A percentile compares a stretch with the other conserved stretches of the same genome.
Conservation (phyloP, 306 rosid genomes). For the Senna tora region DNA sequence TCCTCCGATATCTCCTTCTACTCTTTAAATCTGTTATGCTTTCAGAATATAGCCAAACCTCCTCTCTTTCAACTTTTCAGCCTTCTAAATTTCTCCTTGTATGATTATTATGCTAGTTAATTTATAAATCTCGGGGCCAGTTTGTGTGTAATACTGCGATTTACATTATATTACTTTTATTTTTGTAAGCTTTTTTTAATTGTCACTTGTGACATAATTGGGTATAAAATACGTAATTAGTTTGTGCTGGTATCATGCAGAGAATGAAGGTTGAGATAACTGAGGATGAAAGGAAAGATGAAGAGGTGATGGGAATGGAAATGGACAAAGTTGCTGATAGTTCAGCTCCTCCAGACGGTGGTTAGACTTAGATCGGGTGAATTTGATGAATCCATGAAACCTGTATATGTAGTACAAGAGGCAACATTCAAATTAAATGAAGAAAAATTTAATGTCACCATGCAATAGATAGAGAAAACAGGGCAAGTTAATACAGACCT, state of each 20-base stretch:
- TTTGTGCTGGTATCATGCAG: slow-evolving; percentile 40
- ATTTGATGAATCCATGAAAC: slow-evolving; percentile 22
- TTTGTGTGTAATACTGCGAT: not conserved
- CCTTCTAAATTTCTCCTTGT: too few species aligned
- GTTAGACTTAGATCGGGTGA: slow-evolving; percentile 9
- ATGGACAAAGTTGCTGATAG: slow-evolving; percentile 45
- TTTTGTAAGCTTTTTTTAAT: not conserved
- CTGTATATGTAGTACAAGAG: not conserved
- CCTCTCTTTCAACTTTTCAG: too few species aligned
- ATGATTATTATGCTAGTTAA: too few species aligned
- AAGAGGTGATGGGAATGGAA: slow-evolving; percentile 34
- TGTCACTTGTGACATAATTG: not conserved
- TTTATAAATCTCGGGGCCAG: not conserved
- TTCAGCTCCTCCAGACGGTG: slow-evolving; percentile 33
- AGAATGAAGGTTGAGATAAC: slow-evolving; percentile 63
- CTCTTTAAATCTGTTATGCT: too few species aligned
- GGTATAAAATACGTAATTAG: not conserved
- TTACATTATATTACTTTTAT: not conserved
- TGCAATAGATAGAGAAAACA: too few species aligned
- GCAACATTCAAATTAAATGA: not conserved
- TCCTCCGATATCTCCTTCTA: too few species aligned
- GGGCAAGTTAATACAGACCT: too few species aligned
- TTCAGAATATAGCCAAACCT: too few species aligned
- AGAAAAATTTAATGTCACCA: not conserved
- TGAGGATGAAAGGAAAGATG: slow-evolving; percentile 39